Evolutionary conservation across 2,329 filamentous ascomycete genomes (phyloP).

Genomic region (Penicillium sp.): DNA sequence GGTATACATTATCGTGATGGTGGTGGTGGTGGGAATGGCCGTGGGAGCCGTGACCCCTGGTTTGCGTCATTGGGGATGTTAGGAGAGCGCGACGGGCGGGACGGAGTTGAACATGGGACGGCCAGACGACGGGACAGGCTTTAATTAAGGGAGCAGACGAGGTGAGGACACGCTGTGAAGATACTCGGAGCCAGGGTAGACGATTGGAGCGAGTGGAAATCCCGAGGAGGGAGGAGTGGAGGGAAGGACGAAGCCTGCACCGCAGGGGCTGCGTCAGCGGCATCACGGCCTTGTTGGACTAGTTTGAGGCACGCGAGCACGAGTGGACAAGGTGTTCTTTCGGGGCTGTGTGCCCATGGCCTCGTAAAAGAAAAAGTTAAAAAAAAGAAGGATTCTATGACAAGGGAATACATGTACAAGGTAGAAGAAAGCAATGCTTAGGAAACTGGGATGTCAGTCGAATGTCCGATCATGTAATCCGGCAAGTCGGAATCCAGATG

Average conservation of each 20-base stretch:
- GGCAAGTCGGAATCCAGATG: conserved; percentile 18
- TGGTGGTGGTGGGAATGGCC: conserved; percentile 69
- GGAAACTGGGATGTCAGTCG: conserved; percentile 5
- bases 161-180: conserved; percentile 24
- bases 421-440: background rate
- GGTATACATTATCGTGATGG: conserved; percentile 81
- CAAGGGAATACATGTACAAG: background rate
- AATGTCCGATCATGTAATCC: conserved; percentile 28
- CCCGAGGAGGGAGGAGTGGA: conserved; percentile 20
- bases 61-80: conserved; percentile 41
- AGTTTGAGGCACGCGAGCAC: conserved; percentile 26
- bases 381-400: background rate
- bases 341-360: conserved; percentile 11
- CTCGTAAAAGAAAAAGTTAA: background rate
- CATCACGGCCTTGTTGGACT: conserved; percentile 24
- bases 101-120: conserved; percentile 18
- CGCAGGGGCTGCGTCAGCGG: conserved; percentile 44
- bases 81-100: conserved; percentile 9
- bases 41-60: conserved; percentile 55
- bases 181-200: conserved; percentile 6
- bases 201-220: conserved; percentile 11
- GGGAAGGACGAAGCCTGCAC: conserved; percentile 39
- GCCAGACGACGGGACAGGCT: conserved; percentile 6
- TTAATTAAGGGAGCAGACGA: conserved; percentile 20
- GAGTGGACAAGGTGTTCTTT: conserved; percentile 29